Base-by-base conservation (phyloP, 2,329 filamentous ascomycete genomes). In the Trichoderma sp. region DNA sequence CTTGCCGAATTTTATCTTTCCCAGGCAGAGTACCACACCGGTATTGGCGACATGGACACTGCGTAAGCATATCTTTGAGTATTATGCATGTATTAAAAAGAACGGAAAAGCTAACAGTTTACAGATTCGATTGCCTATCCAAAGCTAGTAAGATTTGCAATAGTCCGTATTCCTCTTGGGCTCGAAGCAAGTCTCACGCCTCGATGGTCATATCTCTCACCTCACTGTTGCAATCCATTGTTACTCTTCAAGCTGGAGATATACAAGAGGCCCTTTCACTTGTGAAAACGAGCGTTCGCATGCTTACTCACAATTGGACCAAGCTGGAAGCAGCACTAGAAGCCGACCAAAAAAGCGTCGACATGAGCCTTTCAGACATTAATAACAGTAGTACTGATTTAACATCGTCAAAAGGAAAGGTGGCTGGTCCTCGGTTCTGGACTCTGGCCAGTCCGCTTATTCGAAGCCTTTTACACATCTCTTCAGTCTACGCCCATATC, bases 401-500 rank as follows among this genome's bases (percentile, higher is more conserved):
- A 26, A 77, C 74, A 70, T 62, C 73, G 1, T 71, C 64, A 32
- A 73, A 74, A 30, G 74, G 65, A 3, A 76, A 74, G 39, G 71
- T 79, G n/a, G 75, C 78, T 58, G 66, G 83, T 1, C 90, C 93
- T 1, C 86, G 88, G 3, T 94, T 95, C 76, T 98, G 95, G 95
- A 85, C 87, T 6, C 84, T 97, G 23, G 90, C 96, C 8, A 88
- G 89, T 32, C 90, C 91, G 1, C 86, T 98, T 23, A 91, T 94
- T 76, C 87, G 88, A 34, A 89, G 90, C 70, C 84, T 97, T 15
- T 82, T 91, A 72, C 91, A 94, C 71, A 87, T 97, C 3, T 94
- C 94, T 0, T 87, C 88, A 4, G 84, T 97, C 1, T 97, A 95
- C 76, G 90, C 92, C 1, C 92, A 97, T 74, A 88, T 96, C 74